Conservation (phyloP, 2,329 filamentous ascomycete species). For the Aureobasidium leucospermi region DNA sequence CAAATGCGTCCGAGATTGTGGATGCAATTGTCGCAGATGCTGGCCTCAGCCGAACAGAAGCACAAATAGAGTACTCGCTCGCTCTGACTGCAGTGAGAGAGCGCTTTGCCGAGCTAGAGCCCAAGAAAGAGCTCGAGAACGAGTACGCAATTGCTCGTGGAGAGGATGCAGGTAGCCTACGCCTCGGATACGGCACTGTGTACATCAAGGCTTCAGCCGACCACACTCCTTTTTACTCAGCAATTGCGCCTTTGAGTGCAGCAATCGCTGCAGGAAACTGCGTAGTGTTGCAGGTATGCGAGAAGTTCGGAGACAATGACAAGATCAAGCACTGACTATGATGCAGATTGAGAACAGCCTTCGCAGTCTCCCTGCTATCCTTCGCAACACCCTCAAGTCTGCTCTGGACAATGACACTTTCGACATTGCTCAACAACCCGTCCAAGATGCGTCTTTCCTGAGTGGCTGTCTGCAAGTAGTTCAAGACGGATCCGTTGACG, state of each 20-base stretch:
- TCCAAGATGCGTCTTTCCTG: conserved; percentile 24
- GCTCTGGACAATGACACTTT: conserved; percentile 45
- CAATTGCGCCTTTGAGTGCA: conserved; percentile 37
- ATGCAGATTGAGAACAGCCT: conserved; percentile 35
- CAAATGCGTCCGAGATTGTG: conserved; percentile 30
- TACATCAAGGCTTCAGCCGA: conserved; percentile 40
- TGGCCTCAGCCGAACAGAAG: conserved; percentile 29
- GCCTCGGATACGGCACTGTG: conserved; percentile 35
- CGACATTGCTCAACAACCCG: conserved; percentile 31
- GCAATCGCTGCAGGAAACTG: conserved; percentile 47
- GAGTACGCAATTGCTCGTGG: conserved; percentile 38
- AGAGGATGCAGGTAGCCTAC: conserved; percentile 30
- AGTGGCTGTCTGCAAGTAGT: conserved; percentile 26
- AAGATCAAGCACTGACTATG: background rate
- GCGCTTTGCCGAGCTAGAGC: conserved; percentile 35
- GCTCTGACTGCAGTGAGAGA: conserved; percentile 33
- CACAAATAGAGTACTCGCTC: conserved; percentile 36
- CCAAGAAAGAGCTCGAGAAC: conserved; percentile 29
- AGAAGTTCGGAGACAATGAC: background rate
- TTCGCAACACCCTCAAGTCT: conserved; percentile 32
- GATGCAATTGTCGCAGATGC: conserved; percentile 37
- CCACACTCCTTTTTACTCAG: conserved; percentile 44
- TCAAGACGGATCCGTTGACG: conserved; percentile 24
- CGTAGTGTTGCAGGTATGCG: conserved; percentile 40
- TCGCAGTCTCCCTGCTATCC: conserved; percentile 28